A percentile compares a stretch with the other conserved stretches of the same genome.
Evolutionary conservation across 2,329 filamentous ascomycete species (phyloP).

Genomic region (Pseudomassariella vexata): DNA sequence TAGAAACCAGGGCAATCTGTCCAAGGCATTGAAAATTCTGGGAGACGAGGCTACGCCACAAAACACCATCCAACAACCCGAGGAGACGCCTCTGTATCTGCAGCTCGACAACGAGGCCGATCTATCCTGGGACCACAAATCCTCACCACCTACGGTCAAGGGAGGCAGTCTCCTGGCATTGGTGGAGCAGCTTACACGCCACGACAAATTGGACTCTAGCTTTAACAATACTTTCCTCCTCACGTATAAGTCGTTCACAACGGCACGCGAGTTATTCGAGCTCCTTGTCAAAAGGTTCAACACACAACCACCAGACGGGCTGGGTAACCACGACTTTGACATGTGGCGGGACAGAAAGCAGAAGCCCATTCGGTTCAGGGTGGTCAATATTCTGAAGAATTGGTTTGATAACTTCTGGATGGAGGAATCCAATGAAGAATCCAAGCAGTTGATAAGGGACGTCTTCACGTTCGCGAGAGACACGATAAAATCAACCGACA

Average conservation of each 20-base stretch:
- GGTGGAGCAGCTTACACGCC: constrained; percentile 90
- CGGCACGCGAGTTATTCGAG: constrained; percentile 85
- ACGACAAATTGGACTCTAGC: constrained; percentile 89
- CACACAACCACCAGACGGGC: constrained; percentile 81
- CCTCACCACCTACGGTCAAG: constrained; percentile 69
- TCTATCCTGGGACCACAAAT: constrained; percentile 82
- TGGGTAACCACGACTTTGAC: constrained; percentile 71
- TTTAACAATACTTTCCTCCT: constrained; percentile 98
- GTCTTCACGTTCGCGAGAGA: constrained; percentile 90
- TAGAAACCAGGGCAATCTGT: constrained; percentile 54
- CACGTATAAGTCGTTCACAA: constrained; percentile 93
- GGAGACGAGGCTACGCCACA: constrained; percentile 57
- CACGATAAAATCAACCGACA: constrained; percentile 88
- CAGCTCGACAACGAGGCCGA: constrained; percentile 84
- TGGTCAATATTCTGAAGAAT: constrained; percentile 95
- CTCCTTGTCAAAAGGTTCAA: constrained; percentile 86
- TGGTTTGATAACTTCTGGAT: constrained; percentile 99
- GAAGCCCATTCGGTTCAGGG: constrained; percentile 89
- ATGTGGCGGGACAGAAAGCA: constrained; percentile 91
- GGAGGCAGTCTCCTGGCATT: constrained; percentile 84
- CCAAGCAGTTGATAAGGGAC: constrained; percentile 76
- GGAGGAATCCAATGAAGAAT: constrained; percentile 83
- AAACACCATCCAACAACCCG: constrained; percentile 42
- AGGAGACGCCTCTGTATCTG: constrained; percentile 80
- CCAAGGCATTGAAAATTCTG: constrained; percentile 61